These are phyloP conservation scores for Parsonsia alboflavescens DNA, from an alignment of 257 asterid genomes.

Conservation along the genomic window DNA sequence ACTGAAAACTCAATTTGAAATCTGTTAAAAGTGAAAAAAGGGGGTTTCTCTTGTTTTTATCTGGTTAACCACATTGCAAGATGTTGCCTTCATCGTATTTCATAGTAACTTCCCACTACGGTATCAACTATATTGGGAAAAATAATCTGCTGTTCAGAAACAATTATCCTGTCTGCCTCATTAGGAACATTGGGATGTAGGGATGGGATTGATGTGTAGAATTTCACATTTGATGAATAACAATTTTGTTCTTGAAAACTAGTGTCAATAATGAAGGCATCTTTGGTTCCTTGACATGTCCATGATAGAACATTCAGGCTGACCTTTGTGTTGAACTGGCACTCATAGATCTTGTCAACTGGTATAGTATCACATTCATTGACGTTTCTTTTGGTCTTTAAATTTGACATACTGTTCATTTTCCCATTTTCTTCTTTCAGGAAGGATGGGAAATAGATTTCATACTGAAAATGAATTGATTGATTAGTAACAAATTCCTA, in stretches of 20 bases:
- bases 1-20: background rate
- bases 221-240: background rate
- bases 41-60: background rate
- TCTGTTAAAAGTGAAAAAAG: background rate
- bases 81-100: background rate
- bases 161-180: background rate
- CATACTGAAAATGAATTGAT: background rate
- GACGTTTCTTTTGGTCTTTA: background rate
- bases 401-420: background rate
- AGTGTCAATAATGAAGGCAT: background rate
- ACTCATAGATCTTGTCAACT: background rate
- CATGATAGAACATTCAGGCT: background rate
- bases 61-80: background rate
- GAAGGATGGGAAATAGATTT: background rate
- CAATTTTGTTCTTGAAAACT: background rate
- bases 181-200: background rate
- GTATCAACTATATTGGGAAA: background rate
- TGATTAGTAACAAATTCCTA: background rate
- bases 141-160: background rate
- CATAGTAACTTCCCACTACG: background rate
- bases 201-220: background rate
- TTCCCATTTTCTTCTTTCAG: background rate
- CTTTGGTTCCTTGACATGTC: background rate
- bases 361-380: background rate
- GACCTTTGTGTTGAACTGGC: background rate